Conservation (phyloP, 2,329 filamentous ascomycete species). For the Scedosporium apiospermum region DNA sequence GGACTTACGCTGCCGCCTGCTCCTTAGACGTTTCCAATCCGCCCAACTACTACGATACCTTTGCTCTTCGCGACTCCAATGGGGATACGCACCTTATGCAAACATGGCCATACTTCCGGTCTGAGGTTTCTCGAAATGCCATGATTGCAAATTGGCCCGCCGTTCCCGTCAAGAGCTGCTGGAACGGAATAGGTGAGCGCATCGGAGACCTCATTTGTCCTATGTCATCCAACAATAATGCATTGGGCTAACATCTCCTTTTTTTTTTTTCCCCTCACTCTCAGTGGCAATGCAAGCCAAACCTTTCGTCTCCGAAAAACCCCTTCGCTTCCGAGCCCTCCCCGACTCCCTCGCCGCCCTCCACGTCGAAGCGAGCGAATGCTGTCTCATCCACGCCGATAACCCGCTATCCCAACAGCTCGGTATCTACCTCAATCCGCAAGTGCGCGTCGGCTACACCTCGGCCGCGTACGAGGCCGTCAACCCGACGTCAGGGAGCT, state of each 20-base stretch:
- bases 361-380: conserved; percentile 70
- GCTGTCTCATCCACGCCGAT: conserved; percentile 67
- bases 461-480: conserved; percentile 40
- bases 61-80: conserved; percentile 45
- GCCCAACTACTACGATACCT: conserved; percentile 51
- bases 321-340: conserved; percentile 53
- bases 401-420: conserved; percentile 44
- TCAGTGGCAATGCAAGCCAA: conserved; percentile 40
- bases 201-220: conserved; percentile 1
- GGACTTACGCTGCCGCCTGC: conserved; percentile 53
- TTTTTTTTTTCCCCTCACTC: background rate
- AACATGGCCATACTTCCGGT: conserved; percentile 51
- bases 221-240: background rate
- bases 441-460: conserved; percentile 59
- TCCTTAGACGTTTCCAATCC: conserved; percentile 48
- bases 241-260: background rate
- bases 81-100: conserved; percentile 42
- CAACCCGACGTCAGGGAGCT: conserved; percentile 25
- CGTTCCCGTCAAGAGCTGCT: conserved; percentile 35
- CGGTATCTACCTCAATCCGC: conserved; percentile 61
- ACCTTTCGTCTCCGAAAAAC: conserved; percentile 38
- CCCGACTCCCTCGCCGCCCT: conserved; percentile 48
- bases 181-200: conserved; percentile 31
- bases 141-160: conserved; percentile 37
- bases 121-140: conserved; percentile 38